phyloP scores from a whole-genome alignment of 1,284 basidiomycete genomes.

The Trametes versicolor region DNA sequence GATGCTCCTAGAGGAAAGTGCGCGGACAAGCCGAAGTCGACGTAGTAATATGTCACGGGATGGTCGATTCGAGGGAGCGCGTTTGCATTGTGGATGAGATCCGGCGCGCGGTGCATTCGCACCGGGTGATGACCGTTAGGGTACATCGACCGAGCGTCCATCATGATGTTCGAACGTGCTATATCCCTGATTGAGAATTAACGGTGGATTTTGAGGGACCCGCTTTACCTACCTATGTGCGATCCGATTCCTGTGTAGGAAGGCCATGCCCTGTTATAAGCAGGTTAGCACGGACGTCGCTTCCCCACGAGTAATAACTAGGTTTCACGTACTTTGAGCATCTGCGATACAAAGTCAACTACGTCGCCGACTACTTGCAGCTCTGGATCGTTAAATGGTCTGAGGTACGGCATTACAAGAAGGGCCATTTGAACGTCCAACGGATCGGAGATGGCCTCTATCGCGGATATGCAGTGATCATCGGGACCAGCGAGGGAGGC shows the following conservation, averaged over 20 bases:
- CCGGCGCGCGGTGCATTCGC: slow-evolving; percentile 7
- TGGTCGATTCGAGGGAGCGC: slow-evolving; percentile 25
- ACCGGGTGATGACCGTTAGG: slow-evolving; percentile 42
- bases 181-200: slow-evolving; percentile 31
- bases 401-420: slow-evolving; percentile 41
- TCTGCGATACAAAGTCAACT: slow-evolving; percentile 39
- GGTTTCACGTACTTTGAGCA: slow-evolving; percentile 28
- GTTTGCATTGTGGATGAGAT: slow-evolving; percentile 19
- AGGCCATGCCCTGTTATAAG: slow-evolving; percentile 35
- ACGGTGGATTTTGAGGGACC: not conserved
- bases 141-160: slow-evolving; percentile 41
- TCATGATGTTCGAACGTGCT: slow-evolving; percentile 42
- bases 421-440: slow-evolving; percentile 18
- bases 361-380: slow-evolving; percentile 39
- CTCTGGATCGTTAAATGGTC: slow-evolving; percentile 36
- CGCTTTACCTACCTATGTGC: slow-evolving; percentile 41
- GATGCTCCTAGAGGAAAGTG: slow-evolving; percentile 21
- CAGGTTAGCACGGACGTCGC: not conserved
- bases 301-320: not conserved
- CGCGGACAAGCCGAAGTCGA: slow-evolving; percentile 43
- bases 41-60: slow-evolving; percentile 42
- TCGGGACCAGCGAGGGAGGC: slow-evolving; percentile 8
- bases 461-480: slow-evolving; percentile 34
- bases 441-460: slow-evolving; percentile 35
- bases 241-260: slow-evolving; percentile 39